These are phyloP conservation scores for Daldinia caldariorum DNA, from an alignment of 495 filamentous ascomycete species.

Conservation along the genomic window DNA sequence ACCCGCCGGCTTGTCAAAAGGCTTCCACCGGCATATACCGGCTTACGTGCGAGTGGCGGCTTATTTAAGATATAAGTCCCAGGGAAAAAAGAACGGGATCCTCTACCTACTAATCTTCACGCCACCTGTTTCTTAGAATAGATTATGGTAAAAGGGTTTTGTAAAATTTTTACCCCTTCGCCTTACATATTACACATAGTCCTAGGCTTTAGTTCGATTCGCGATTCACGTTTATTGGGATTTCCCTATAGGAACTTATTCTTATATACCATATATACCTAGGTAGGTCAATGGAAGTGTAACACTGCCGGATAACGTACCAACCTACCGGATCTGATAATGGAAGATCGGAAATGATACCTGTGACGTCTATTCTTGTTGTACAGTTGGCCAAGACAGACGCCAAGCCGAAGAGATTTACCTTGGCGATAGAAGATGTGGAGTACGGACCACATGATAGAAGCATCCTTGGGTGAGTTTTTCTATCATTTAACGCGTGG, in stretches of 20 bases:
- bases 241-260: neutral
- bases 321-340: neutral
- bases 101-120: neutral
- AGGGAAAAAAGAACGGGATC: neutral
- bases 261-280: neutral
- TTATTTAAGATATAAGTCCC: neutral
- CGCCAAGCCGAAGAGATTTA: neutral
- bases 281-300: no score
- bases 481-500: neutral
- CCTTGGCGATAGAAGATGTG: neutral
- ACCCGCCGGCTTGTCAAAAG: neutral
- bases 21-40: neutral
- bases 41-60: neutral
- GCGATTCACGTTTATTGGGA: neutral
- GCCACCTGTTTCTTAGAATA: neutral
- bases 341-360: neutral
- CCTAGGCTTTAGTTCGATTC: neutral
- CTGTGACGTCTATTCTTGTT: neutral
- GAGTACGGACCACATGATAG: neutral
- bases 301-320: neutral
- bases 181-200: neutral
- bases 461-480: no score
- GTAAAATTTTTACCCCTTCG: neutral
- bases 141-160: neutral
- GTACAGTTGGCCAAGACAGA: neutral